phyloP scores from a whole-genome alignment of 73 alveolate species.

The Paraurostyla sp. region DNA sequence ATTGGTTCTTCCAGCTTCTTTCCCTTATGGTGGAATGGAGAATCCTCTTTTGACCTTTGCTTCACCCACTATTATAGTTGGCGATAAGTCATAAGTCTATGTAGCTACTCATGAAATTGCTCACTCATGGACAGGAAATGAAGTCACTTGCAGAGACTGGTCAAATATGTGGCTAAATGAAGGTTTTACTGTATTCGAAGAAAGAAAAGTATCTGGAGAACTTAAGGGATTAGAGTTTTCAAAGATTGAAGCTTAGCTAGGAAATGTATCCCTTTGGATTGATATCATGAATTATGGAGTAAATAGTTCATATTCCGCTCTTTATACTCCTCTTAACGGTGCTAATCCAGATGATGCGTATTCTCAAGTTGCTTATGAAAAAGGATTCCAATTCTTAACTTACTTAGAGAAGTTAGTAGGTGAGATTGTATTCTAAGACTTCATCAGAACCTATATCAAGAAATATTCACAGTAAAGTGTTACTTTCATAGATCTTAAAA shows the following conservation, averaged over 20 bases:
- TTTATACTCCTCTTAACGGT: slow-evolving; percentile 74
- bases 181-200: slow-evolving; percentile 84
- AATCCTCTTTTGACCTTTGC: slow-evolving; percentile 98
- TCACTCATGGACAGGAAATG: slow-evolving; percentile 99
- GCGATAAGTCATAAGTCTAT: slow-evolving; percentile 94
- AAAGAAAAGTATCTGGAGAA: slow-evolving; percentile 76
- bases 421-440: slow-evolving; percentile 79
- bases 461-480: slow-evolving; percentile 68
- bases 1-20: slow-evolving; percentile 97
- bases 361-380: slow-evolving; percentile 95
- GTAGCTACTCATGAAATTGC: slow-evolving; percentile 98
- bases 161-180: slow-evolving; percentile 97
- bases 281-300: slow-evolving; percentile 77
- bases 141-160: slow-evolving; percentile 97
- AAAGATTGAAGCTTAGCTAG: slow-evolving; percentile 73
- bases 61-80: slow-evolving; percentile 97
- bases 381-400: slow-evolving; percentile 94
- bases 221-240: slow-evolving; percentile 70
- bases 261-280: slow-evolving; percentile 70
- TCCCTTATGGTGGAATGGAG: slow-evolving; percentile 99
- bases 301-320: slow-evolving; percentile 72
- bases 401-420: slow-evolving; percentile 93
- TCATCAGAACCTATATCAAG: slow-evolving; percentile 76
- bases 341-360: slow-evolving; percentile 98
- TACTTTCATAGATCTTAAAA: slow-evolving; percentile 41